Evolutionary conservation across 495 filamentous ascomycete species (phyloP).

Genomic region (Chaetomium fimeti): DNA sequence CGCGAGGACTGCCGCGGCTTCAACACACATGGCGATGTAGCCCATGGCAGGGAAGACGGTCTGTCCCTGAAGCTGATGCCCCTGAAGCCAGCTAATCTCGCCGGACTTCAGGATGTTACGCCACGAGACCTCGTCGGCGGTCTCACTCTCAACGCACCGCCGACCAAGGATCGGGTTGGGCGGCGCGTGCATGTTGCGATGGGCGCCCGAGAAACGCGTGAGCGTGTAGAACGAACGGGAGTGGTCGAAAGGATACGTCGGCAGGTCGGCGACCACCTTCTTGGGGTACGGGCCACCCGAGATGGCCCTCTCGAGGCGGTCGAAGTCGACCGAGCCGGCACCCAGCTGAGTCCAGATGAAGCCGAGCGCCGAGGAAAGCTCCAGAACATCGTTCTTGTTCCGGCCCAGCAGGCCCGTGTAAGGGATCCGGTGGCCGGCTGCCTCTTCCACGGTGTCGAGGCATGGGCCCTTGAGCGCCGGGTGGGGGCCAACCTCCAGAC

Average conservation of each 20-base stretch:
- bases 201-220: slow-evolving; percentile 37
- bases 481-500: slow-evolving; percentile 2
- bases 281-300: neutral
- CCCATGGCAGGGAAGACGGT: slow-evolving; percentile 55
- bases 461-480: neutral
- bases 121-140: slow-evolving; percentile 37
- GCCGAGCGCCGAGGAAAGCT: slow-evolving; percentile 37
- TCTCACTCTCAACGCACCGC: slow-evolving; percentile 31
- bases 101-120: slow-evolving; percentile 38
- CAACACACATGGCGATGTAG: slow-evolving; percentile 49
- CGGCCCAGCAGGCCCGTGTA: slow-evolving; percentile 1
- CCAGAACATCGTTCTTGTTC: slow-evolving; percentile 16
- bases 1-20: slow-evolving; percentile 33
- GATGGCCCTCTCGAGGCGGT: neutral
- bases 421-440: neutral
- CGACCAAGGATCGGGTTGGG: slow-evolving; percentile 50
- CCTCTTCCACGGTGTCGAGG: neutral
- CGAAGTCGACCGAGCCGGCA: slow-evolving; percentile 13
- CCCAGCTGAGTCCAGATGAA: slow-evolving; percentile 32
- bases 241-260: slow-evolving; percentile 53
- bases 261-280: slow-evolving; percentile 37
- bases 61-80: slow-evolving; percentile 43
- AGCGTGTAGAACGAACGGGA: slow-evolving; percentile 45
- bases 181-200: slow-evolving; percentile 21
- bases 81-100: slow-evolving; percentile 48